Evolutionary conservation across 208 protist genomes (phyloP).

Genomic region (Phytomonas sp.): DNA sequence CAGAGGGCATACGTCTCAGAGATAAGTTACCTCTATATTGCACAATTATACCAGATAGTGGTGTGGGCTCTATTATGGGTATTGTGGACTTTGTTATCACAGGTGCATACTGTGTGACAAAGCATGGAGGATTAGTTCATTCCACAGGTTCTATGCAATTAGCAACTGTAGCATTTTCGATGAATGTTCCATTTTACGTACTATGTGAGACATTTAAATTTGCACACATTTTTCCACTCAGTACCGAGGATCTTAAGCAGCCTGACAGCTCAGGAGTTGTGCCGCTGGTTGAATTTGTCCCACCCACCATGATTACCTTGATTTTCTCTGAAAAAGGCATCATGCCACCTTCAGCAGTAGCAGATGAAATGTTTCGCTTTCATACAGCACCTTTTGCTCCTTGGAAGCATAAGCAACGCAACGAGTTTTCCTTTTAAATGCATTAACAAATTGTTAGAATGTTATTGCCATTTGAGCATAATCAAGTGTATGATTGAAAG

Average conservation of each 20-base stretch:
- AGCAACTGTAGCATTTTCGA: conserved; percentile 91
- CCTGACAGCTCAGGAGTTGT: conserved; percentile 47
- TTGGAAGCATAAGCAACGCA: conserved; percentile 26
- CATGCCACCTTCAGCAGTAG: conserved; percentile 97
- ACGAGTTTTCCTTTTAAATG: conserved; percentile 14
- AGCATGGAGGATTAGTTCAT: conserved; percentile 98
- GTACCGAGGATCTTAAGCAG: conserved; percentile 88
- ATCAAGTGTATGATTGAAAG: background rate
- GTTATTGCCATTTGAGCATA: background rate
- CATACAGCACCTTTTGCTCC: conserved; percentile 63
- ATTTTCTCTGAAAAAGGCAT: conserved; percentile 99
- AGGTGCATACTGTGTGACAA: conserved; percentile 97
- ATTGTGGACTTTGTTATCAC: conserved; percentile 95
- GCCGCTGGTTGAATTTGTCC: conserved; percentile 82
- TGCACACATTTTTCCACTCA: conserved; percentile 94
- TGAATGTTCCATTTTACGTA: conserved; percentile 98
- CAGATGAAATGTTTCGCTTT: conserved; percentile 96
- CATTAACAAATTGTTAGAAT: conserved; percentile 5
- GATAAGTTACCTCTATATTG: conserved; percentile 55
- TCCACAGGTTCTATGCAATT: conserved; percentile 97
- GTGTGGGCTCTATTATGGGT: conserved; percentile 75
- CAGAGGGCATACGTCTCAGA: conserved; percentile 47
- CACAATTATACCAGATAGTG: conserved; percentile 86
- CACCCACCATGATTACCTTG: conserved; percentile 85
- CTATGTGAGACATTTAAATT: conserved; percentile 99